These are phyloP conservation scores for Lepidopterella palustris DNA, from an alignment of 495 filamentous ascomycete species.

Conservation along the genomic window DNA sequence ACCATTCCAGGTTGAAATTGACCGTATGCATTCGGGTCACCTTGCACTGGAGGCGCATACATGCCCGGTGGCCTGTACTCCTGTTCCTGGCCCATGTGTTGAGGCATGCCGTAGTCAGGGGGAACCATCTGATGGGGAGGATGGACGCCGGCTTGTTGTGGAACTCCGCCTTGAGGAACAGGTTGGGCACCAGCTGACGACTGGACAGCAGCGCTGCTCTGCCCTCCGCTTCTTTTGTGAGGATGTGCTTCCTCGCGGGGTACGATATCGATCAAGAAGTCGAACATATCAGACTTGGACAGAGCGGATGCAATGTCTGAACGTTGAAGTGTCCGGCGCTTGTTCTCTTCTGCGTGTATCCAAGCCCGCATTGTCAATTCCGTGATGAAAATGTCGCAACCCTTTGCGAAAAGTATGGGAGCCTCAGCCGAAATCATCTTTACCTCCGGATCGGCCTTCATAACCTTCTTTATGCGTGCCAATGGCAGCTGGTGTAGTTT, in stretches of 20 bases:
- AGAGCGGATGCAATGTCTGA: constrained; percentile 94
- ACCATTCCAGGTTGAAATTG: constrained; percentile 77
- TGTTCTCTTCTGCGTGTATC: constrained; percentile 99
- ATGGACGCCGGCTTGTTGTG: constrained; percentile 49
- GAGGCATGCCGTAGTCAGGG: constrained; percentile 53
- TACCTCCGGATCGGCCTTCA: constrained; percentile 98
- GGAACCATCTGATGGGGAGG: constrained; percentile 64
- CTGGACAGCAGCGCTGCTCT: constrained; percentile 48
- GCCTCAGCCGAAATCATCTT: constrained; percentile 99
- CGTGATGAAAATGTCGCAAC: constrained; percentile 98
- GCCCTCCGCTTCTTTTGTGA: constrained; percentile 66
- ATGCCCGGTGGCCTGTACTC: constrained; percentile 74
- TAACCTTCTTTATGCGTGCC: constrained; percentile 98
- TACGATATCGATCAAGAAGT: constrained; percentile 98
- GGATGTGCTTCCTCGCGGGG: constrained; percentile 77
- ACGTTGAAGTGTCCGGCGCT: constrained; percentile 87
- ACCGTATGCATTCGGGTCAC: constrained; percentile 61
- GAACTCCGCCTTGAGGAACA: constrained; percentile 19
- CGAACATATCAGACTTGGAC: constrained; percentile 98
- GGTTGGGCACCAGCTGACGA: constrained; percentile 38
- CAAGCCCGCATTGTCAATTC: constrained; percentile 99
- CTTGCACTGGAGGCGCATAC: constrained; percentile 70
- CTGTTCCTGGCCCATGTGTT: constrained; percentile 37
- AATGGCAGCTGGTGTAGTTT: constrained; percentile 94
- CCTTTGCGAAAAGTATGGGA: constrained; percentile 95